These are phyloP conservation scores for Centaurea solstitialis DNA, from an alignment of 129 eudicot genomes.

Conservation along the genomic window DNA sequence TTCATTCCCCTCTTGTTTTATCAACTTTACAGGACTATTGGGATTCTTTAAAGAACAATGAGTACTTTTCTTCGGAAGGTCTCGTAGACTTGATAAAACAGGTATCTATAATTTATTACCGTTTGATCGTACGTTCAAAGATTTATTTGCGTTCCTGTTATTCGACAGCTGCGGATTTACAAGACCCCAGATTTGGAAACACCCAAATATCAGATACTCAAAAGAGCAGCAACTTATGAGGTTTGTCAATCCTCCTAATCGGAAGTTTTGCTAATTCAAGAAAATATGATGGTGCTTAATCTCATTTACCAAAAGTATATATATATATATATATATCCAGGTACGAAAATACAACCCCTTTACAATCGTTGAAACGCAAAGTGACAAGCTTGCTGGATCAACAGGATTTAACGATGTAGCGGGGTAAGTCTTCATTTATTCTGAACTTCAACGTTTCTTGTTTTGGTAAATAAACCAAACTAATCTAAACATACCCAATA, in stretches of 20 bases:
- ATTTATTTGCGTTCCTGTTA: background rate
- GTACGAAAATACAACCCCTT: slow-evolving; percentile 79
- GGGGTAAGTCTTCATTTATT: slow-evolving; percentile 53
- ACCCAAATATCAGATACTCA: slow-evolving; percentile 83
- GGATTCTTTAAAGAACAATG: slow-evolving; percentile 81
- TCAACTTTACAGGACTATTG: slow-evolving; percentile 71
- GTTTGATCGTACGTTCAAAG: background rate
- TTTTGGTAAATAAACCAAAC: background rate
- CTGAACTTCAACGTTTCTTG: background rate
- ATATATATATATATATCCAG: too few species aligned
- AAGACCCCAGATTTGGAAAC: slow-evolving; percentile 94
- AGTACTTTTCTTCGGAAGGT: slow-evolving; percentile 84
- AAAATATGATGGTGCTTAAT: slow-evolving; percentile 3
- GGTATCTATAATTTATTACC: slow-evolving; percentile 36
- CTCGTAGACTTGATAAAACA: slow-evolving; percentile 74
- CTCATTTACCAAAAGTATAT: slow-evolving; percentile 6
- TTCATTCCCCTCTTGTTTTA: background rate
- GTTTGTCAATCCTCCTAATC: slow-evolving; percentile 34
- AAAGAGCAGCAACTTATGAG: slow-evolving; percentile 84
- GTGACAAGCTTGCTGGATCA: slow-evolving; percentile 74
- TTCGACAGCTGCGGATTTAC: slow-evolving; percentile 69
- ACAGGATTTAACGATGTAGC: slow-evolving; percentile 74
- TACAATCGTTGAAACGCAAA: slow-evolving; percentile 76
- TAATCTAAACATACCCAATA: background rate
- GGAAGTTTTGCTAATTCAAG: background rate